Percentiles rank a stretch among this genome's conserved stretches.
These are phyloP conservation scores for Pochonia chlamydosporia DNA, from an alignment of 2,329 filamentous ascomycete species.

Conservation along the genomic window DNA sequence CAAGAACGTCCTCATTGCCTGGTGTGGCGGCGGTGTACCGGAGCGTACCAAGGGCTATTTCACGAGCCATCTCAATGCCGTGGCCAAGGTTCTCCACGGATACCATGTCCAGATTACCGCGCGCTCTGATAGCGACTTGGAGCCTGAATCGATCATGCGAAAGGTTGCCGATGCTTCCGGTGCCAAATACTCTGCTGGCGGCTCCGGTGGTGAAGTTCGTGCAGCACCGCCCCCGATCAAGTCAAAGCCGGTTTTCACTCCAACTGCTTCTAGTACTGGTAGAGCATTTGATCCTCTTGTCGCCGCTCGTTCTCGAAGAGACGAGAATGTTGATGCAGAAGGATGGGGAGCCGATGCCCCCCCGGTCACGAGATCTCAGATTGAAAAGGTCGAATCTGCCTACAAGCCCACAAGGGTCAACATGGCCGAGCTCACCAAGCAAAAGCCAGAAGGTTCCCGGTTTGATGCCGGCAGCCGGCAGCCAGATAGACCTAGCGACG, in stretches of 20 bases:
- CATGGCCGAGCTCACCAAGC: conserved; percentile 75
- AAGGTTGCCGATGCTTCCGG: conserved; percentile 94
- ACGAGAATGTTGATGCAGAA: conserved; percentile 66
- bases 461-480: conserved; percentile 41
- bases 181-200: conserved; percentile 79
- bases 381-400: conserved; percentile 87
- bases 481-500: conserved; percentile 47
- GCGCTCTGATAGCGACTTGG: conserved; percentile 82
- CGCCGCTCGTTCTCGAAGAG: conserved; percentile 56
- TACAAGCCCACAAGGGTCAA: conserved; percentile 97
- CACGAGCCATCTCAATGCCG: conserved; percentile 83
- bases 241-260: conserved; percentile 88
- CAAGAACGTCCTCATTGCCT: conserved; percentile 89
- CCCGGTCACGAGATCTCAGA: conserved; percentile 75
- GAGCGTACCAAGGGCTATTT: conserved; percentile 98
- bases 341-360: conserved; percentile 95
- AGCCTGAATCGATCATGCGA: conserved; percentile 79
- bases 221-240: conserved; percentile 64
- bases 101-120: conserved; percentile 98
- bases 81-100: conserved; percentile 88
- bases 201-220: conserved; percentile 45
- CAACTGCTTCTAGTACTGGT: conserved; percentile 50
- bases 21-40: conserved; percentile 97
- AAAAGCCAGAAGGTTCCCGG: conserved; percentile 62
- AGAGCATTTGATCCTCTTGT: conserved; percentile 60